Percentiles rank a stretch among this genome's conserved stretches.
Conservation (phyloP, 2,329 filamentous ascomycete species). For the Aspergillus udagawae region DNA sequence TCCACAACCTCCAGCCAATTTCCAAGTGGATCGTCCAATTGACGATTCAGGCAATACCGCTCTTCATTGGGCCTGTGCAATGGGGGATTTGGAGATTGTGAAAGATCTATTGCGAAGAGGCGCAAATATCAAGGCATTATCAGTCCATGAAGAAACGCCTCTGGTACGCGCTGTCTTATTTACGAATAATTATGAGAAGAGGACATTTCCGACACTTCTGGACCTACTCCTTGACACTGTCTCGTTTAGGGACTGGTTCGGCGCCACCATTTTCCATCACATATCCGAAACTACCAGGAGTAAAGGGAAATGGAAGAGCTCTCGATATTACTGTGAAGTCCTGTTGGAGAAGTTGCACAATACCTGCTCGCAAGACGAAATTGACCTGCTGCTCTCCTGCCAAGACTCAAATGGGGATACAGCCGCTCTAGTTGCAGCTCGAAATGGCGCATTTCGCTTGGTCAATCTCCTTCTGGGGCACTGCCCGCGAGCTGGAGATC, state of each 20-base stretch:
- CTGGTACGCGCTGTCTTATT: slow-evolving; percentile 93
- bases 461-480: slow-evolving; percentile 66
- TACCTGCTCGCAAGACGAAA: slow-evolving; percentile 67
- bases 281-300: slow-evolving; percentile 84
- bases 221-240: slow-evolving; percentile 80
- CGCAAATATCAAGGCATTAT: slow-evolving; percentile 68
- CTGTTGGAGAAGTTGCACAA: slow-evolving; percentile 84
- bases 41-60: slow-evolving; percentile 90
- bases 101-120: slow-evolving; percentile 79
- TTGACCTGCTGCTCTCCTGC: slow-evolving; percentile 74
- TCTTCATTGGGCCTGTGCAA: slow-evolving; percentile 94
- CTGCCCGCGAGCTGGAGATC: slow-evolving; percentile 71
- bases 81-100: slow-evolving; percentile 92
- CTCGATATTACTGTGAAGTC: slow-evolving; percentile 88
- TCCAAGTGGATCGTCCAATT: slow-evolving; percentile 87
- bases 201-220: slow-evolving; percentile 80
- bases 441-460: slow-evolving; percentile 78
- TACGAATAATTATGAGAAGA: slow-evolving; percentile 93
- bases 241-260: slow-evolving; percentile 71
- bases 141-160: slow-evolving; percentile 74
- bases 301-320: slow-evolving; percentile 81
- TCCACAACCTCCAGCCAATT: slow-evolving; percentile 80
- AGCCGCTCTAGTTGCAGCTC: slow-evolving; percentile 79
- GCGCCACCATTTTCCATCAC: slow-evolving; percentile 89
- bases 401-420: slow-evolving; percentile 89